phyloP scores from a whole-genome alignment of 2,329 filamentous ascomycete genomes.

The Clarireedia sp. region DNA sequence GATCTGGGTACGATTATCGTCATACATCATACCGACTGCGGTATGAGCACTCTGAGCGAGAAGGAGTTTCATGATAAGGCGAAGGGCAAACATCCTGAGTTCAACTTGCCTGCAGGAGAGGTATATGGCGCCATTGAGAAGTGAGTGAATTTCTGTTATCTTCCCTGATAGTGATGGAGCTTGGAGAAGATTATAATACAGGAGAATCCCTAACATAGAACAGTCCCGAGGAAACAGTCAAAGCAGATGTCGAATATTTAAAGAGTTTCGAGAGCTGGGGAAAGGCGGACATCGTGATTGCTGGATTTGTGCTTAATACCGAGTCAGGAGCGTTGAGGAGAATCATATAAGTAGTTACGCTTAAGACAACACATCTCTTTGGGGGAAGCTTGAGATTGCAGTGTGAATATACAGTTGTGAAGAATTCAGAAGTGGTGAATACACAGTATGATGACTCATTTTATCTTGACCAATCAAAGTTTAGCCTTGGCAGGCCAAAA shows the following conservation, averaged over 20 bases:
- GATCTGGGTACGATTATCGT: constrained; percentile 9
- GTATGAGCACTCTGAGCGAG: constrained; percentile 10
- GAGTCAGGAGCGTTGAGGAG: constrained; percentile 9
- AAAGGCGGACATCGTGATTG: constrained; percentile 10
- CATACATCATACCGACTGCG: constrained; percentile 16
- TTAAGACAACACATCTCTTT: too few relatives aligned
- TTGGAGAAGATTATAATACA: too few relatives aligned
- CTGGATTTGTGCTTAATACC: constrained; percentile 12
- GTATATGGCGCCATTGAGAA: constrained; percentile 10
- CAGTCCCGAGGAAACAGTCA: constrained; percentile 12
- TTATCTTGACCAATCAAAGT: too few relatives aligned
- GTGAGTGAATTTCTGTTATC: not conserved
- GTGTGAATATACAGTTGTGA: too few relatives aligned
- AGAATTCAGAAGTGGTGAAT: too few relatives aligned
- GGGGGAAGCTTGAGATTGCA: too few relatives aligned
- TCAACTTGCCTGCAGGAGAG: constrained; percentile 4
- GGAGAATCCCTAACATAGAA: not conserved
- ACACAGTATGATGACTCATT: too few relatives aligned
- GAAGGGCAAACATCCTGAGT: constrained; percentile 10
- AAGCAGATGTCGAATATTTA: constrained; percentile 15
- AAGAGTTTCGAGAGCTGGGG: constrained; percentile 8
- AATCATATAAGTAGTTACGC: not conserved
- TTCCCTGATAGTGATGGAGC: too few relatives aligned
- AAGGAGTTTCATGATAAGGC: constrained; percentile 1
- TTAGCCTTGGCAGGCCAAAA: too few relatives aligned